These are phyloP conservation scores for Syzygium oleosum DNA, from an alignment of 345 rosid species.

Conservation along the genomic window DNA sequence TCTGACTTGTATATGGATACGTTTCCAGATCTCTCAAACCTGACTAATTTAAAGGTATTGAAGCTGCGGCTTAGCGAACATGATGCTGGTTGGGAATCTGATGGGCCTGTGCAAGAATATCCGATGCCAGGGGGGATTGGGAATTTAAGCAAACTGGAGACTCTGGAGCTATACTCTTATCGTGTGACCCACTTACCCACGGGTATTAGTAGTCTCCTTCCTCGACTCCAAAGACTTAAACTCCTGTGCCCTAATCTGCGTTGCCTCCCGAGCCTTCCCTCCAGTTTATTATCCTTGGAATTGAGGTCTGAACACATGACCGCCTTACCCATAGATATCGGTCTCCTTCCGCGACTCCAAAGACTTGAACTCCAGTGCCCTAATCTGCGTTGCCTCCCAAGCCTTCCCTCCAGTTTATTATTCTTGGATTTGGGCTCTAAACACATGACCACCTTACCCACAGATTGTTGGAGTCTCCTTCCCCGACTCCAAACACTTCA, in stretches of 20 bases:
- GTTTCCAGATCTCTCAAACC: too few species aligned
- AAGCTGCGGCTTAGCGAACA: accelerated
- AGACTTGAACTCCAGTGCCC: neutral
- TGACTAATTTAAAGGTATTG: too few species aligned
- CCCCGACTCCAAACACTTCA: neutral
- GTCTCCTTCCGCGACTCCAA: neutral
- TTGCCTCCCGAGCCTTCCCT: neutral
- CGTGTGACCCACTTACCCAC: neutral
- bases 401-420: neutral
- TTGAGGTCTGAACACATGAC: accelerated
- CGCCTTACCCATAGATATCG: neutral
- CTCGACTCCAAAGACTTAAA: neutral
- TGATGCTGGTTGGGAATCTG: too few species aligned
- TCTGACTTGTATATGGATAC: too few species aligned
- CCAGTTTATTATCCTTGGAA: neutral
- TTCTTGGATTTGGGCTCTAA: neutral
- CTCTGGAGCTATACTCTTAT: accelerated
- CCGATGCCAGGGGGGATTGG: too few species aligned
- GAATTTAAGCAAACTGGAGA: too few species aligned
- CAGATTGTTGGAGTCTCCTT: neutral
- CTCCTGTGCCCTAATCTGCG: neutral
- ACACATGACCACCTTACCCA: neutral
- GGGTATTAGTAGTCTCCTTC: neutral
- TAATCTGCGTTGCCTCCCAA: neutral
- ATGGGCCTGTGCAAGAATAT: too few species aligned